Evolutionary conservation across 1,139 yeast species (phyloP), one percentile per base, ranked within the genome.

Genomic region (Yamadazyma buinensis): DNA sequence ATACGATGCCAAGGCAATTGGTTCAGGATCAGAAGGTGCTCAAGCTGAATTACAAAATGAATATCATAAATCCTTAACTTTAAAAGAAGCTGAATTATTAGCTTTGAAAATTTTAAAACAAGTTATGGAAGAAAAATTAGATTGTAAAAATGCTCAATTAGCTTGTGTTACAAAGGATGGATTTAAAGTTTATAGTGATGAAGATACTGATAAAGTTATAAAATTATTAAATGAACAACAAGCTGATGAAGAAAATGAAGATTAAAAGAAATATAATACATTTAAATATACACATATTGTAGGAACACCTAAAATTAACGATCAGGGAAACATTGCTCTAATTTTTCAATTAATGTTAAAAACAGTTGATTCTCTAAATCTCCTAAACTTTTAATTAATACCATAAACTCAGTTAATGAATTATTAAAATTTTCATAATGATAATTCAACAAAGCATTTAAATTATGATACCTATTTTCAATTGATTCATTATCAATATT

Each of bases 1-100:
- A 61, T 94, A 92, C 59, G 97, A 92, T 54, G 99, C 98, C 29
- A 94, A 92, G 64, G 98, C 98, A 10, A 94, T 94, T 55, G 99
- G 99, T 9, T 86, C 96, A 1, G 99, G 99, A 20, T 85, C 95
- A 14, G 99, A 94, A 61, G 98, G 98, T 43, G 99, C 99, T 2
- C 98, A 94, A 63, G 85, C 97, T 1, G 99, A 94, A 61, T 73
- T 94, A 54, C 96, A 92, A 61, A 92, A 90, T 54, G 97, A 94
- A 64, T 94, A 94, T 64, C 97, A 92, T 62, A 84, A 90, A 51
- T 85, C 95, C 15, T 71, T 94, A 52, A 87, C 97, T n/a, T 70
- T 92, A 52, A 79, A 81, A 49, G 98, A 94, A 57, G 98, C 97
- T 7, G 98, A 94, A 66, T 64, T 85, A 32, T 72, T 94, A 55